Evolutionary conservation across 192 early-diverging fungal species (phyloP).

Genomic region (Backusella morwellensis): DNA sequence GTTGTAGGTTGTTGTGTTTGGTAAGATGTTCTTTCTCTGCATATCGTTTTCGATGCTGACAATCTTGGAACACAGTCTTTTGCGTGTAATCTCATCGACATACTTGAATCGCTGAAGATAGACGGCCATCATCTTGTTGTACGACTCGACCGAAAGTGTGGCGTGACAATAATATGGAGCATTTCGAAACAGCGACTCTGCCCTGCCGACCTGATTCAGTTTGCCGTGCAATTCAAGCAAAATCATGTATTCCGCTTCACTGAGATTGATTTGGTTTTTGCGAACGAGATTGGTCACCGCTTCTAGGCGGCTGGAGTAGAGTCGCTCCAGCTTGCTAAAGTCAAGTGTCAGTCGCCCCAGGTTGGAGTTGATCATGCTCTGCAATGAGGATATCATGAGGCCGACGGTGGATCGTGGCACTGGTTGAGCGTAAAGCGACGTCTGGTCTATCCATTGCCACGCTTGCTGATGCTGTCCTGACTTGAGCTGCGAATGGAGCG

Average conservation of each 20-base stretch:
- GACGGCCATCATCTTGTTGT: conserved; percentile 7
- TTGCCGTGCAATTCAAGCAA: conserved; percentile 13
- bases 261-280: neutral
- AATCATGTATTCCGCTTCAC: neutral
- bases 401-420: neutral
- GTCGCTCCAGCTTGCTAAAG: neutral
- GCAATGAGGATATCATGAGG: neutral
- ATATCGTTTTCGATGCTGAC: neutral
- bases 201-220: neutral
- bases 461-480: neutral
- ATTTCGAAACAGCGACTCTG: conserved; percentile 19
- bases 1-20: conserved; percentile 10
- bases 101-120: conserved; percentile 14
- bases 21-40: neutral
- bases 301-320: conserved; percentile 7
- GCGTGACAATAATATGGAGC: neutral
- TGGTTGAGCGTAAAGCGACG: neutral
- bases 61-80: conserved; percentile 4
- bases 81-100: neutral
- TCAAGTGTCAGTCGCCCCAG: neutral
- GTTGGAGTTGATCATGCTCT: neutral
- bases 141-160: neutral
- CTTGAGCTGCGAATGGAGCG: conserved; percentile 6
- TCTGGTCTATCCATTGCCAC: conserved; percentile 7
- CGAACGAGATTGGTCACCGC: neutral